phyloP scores from a whole-genome alignment of 805 yeast genomes.

The Suhomyces emberorum region DNA sequence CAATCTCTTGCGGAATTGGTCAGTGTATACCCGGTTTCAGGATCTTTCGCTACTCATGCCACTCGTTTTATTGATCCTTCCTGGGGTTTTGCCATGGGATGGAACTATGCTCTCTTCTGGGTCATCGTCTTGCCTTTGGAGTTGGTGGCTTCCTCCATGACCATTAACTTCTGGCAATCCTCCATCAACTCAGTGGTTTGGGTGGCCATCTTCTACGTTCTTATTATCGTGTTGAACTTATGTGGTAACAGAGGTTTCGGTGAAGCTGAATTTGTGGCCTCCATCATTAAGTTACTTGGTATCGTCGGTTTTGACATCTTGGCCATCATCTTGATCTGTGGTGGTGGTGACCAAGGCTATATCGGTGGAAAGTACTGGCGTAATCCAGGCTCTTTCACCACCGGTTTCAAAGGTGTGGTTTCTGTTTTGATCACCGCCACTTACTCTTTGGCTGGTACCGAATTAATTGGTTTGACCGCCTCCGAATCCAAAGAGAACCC shows the following conservation, averaged over 20 bases:
- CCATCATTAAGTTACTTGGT: slow-evolving; percentile 35
- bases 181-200: slow-evolving; percentile 39
- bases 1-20: slow-evolving; percentile 40
- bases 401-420: slow-evolving; percentile 36
- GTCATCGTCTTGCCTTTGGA: slow-evolving; percentile 42
- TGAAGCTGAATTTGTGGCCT: slow-evolving; percentile 34
- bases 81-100: slow-evolving; percentile 45
- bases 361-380: slow-evolving; percentile 39
- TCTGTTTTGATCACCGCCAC: slow-evolving; percentile 40
- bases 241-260: slow-evolving; percentile 37
- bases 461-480: slow-evolving; percentile 39
- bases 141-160: slow-evolving; percentile 40
- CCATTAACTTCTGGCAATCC: slow-evolving; percentile 40
- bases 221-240: slow-evolving; percentile 33
- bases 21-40: slow-evolving; percentile 37
- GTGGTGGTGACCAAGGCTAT: slow-evolving; percentile 37
- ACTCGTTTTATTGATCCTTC: slow-evolving; percentile 41
- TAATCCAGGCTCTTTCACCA: slow-evolving; percentile 34
- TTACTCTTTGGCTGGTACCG: slow-evolving; percentile 43
- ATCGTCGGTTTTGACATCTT: slow-evolving; percentile 40
- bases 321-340: slow-evolving; percentile 38
- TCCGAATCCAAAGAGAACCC: slow-evolving; percentile 36
- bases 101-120: slow-evolving; percentile 45
- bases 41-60: slow-evolving; percentile 41
- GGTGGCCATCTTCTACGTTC: slow-evolving; percentile 38